phyloP scores from a whole-genome alignment of 371 early-diverging fungal genomes.

The Mucor lusitanicus region DNA sequence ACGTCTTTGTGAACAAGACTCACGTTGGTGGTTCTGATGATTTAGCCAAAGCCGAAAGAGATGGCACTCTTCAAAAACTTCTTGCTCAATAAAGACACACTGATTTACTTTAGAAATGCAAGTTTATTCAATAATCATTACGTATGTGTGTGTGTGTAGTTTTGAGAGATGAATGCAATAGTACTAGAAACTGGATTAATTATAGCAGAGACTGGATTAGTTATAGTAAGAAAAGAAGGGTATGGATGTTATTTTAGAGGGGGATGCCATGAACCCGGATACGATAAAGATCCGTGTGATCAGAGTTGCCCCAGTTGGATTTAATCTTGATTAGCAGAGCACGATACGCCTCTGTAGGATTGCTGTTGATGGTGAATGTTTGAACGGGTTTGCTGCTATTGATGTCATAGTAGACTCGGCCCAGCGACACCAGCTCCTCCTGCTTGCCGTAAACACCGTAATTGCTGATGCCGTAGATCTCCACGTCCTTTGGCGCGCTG shows the following conservation, averaged over 20 bases:
- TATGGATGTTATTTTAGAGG: neutral
- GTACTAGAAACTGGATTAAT: neutral
- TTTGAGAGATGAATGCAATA: neutral
- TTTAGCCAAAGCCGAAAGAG: conserved; percentile 49
- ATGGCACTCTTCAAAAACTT: conserved; percentile 55
- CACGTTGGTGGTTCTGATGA: conserved; percentile 84
- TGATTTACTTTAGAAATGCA: neutral
- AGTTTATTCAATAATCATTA: neutral
- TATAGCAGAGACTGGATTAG: too few relatives aligned
- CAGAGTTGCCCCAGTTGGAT: conserved; percentile 74
- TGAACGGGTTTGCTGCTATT: conserved; percentile 28
- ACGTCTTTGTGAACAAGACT: conserved; percentile 75
- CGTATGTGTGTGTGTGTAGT: neutral
- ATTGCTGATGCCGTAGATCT: neutral
- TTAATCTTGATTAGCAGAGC: conserved; percentile 54
- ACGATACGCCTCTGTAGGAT: conserved; percentile 22
- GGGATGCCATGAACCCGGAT: conserved; percentile 73
- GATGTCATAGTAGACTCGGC: conserved; percentile 21
- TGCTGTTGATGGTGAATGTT: conserved; percentile 34
- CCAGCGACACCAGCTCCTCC: conserved; percentile 9
- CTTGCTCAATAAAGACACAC: conserved; percentile 25
- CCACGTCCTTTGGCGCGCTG: conserved; percentile 9
- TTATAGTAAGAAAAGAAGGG: neutral
- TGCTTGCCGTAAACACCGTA: neutral
- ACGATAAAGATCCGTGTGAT: conserved; percentile 81